phyloP scores from a whole-genome alignment of 345 rosid genomes.

The Bruguiera sexangula region DNA sequence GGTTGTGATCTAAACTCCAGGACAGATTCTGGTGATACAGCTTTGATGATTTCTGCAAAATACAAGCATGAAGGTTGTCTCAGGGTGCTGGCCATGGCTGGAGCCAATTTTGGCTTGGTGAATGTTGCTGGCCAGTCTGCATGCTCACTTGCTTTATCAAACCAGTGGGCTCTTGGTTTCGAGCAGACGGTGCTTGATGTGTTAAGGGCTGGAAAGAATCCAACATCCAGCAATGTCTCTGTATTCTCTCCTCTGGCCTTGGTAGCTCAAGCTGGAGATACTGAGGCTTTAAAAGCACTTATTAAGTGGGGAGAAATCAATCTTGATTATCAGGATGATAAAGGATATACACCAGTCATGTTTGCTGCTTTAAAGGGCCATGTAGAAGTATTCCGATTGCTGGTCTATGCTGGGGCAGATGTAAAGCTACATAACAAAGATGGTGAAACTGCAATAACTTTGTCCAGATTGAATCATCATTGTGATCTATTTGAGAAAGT shows the following conservation, averaged over 20 bases:
- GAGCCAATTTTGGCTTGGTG: slow-evolving; percentile 79
- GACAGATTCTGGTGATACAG: slow-evolving; percentile 75
- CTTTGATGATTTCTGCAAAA: slow-evolving; percentile 63
- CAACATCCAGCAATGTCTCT: slow-evolving; percentile 50
- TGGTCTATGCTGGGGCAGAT: slow-evolving; percentile 86
- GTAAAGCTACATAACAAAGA: slow-evolving; percentile 69
- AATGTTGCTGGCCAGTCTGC: slow-evolving; percentile 50
- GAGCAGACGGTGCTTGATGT: slow-evolving; percentile 56
- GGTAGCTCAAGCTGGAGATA: slow-evolving; percentile 66
- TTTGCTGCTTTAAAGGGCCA: slow-evolving; percentile 77
- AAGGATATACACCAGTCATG: slow-evolving; percentile 89
- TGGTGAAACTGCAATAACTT: slow-evolving; percentile 68
- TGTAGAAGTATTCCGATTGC: slow-evolving; percentile 63
- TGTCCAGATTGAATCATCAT: slow-evolving; percentile 58
- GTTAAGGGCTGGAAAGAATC: slow-evolving; percentile 53
- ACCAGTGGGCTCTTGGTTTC: slow-evolving; percentile 65
- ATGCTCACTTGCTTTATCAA: slow-evolving; percentile 47
- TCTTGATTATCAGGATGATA: slow-evolving; percentile 73
- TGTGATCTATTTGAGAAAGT: slow-evolving; percentile 79
- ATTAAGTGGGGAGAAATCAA: slow-evolving; percentile 37
- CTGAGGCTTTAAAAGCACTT: slow-evolving; percentile 54
- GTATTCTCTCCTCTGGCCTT: slow-evolving; percentile 59
- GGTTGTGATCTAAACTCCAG: slow-evolving; percentile 69
- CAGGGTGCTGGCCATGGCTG: slow-evolving; percentile 57
- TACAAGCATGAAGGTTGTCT: slow-evolving; percentile 58